phyloP scores from a whole-genome alignment of 768 basidiomycete genomes.

The Boletus subcaerulescens region DNA sequence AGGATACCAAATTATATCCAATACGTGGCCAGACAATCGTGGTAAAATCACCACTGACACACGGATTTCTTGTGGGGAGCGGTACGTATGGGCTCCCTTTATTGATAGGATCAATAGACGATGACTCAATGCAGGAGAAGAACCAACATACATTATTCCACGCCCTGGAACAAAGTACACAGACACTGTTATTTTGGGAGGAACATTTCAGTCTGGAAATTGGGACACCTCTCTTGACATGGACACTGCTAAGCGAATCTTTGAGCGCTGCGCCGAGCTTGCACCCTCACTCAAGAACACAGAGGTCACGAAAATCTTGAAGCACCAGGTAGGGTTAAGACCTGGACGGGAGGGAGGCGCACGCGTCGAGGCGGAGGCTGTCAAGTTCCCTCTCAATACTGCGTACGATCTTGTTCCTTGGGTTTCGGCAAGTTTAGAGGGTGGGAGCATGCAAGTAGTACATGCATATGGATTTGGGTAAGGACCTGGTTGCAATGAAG shows the following conservation, averaged over 20 bases:
- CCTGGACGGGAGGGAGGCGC: constrained; percentile 56
- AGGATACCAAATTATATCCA: constrained; percentile 72
- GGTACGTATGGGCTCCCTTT: constrained; percentile 20
- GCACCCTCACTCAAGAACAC: constrained; percentile 34
- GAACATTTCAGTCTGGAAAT: constrained; percentile 48
- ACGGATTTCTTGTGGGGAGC: constrained; percentile 27
- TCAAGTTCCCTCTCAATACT: constrained; percentile 34
- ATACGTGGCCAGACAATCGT: constrained; percentile 84
- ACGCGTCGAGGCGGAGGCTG: constrained; percentile 49
- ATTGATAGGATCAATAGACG: constrained; percentile 10
- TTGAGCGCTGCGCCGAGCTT: constrained; percentile 42
- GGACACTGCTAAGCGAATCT: constrained; percentile 41
- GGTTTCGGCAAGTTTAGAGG: constrained; percentile 18
- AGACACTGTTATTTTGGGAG: constrained; percentile 52
- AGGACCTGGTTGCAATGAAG: constrained; percentile 3
- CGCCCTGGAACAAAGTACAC: constrained; percentile 44
- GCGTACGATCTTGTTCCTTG: constrained; percentile 16
- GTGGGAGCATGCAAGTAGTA: constrained; percentile 36
- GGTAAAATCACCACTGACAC: constrained; percentile 63
- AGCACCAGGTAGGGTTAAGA: constrained; percentile 57
- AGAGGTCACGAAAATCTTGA: constrained; percentile 41
- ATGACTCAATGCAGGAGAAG: constrained; percentile 20
- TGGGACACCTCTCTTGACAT: constrained; percentile 51
- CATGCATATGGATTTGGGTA: constrained; percentile 65
- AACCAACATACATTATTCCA: constrained; percentile 59